Percentiles rank a stretch among this genome's conserved stretches.
phyloP scores from a whole-genome alignment of 768 basidiomycete species.

The Saitozyma sp. region DNA sequence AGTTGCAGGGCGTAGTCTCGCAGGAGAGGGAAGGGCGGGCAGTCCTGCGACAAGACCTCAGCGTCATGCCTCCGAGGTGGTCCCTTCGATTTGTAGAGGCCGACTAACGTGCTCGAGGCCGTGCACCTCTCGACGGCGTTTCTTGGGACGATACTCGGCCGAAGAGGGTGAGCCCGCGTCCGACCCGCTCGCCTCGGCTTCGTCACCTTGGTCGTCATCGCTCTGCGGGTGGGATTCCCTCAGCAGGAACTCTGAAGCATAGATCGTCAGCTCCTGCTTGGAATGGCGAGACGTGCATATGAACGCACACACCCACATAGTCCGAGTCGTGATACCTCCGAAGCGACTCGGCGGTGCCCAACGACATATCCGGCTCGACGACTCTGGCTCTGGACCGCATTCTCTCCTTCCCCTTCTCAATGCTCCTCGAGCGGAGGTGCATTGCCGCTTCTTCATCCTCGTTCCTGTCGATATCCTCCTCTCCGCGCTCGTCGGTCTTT shows the following conservation, averaged over 20 bases:
- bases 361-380: slow-evolving; percentile 57
- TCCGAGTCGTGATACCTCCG: slow-evolving; percentile 68
- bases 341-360: slow-evolving; percentile 64
- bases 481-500: too few relatives aligned
- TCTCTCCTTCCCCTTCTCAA: not conserved
- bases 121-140: slow-evolving; percentile 50
- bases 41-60: slow-evolving; percentile 62
- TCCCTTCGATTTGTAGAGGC: slow-evolving; percentile 18
- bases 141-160: too few relatives aligned
- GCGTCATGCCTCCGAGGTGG: not conserved
- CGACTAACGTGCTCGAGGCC: slow-evolving; percentile 64
- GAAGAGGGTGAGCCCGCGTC: too few relatives aligned
- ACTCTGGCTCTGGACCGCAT: slow-evolving; percentile 48
- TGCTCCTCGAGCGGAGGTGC: not conserved
- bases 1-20: slow-evolving; percentile 68
- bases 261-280: not conserved
- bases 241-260: not conserved
- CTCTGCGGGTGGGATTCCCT: not conserved
- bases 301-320: slow-evolving; percentile 64
- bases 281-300: slow-evolving; percentile 32
- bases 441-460: not conserved
- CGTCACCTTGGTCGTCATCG: too few relatives aligned
- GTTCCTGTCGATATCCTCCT: too few relatives aligned
- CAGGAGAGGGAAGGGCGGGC: slow-evolving; percentile 72
- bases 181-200: too few relatives aligned